A percentile compares a stretch with the other conserved stretches of the same genome.
Conservation (phyloP, 2,329 filamentous ascomycete genomes). For the Aspergillus fructus region DNA sequence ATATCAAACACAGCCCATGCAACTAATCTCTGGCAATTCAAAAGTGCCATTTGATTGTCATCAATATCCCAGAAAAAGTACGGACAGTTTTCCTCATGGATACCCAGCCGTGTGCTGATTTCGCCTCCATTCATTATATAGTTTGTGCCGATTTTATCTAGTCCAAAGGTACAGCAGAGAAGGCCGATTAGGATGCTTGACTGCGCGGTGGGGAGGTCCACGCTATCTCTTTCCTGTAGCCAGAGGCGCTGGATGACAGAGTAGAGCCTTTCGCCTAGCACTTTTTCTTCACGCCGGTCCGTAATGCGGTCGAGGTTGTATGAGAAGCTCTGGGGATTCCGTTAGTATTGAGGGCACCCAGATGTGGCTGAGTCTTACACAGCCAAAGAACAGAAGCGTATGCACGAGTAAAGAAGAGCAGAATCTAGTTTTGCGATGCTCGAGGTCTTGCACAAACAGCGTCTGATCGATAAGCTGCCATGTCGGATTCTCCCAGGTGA, state of each 20-base stretch:
- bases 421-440: constrained; percentile 14
- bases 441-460: constrained; percentile 21
- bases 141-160: constrained; percentile 23
- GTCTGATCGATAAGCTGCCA: constrained; percentile 25
- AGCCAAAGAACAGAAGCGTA: constrained; percentile 23
- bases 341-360: not conserved
- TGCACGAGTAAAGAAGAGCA: constrained; percentile 23
- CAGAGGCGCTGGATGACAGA: constrained; percentile 22
- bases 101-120: constrained; percentile 8
- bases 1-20: constrained; percentile 25
- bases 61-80: constrained; percentile 12
- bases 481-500: constrained; percentile 26
- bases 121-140: constrained; percentile 23
- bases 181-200: constrained; percentile 24
- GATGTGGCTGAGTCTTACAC: constrained; percentile 11
- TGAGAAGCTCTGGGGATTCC: constrained; percentile 19
- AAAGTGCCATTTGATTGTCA: constrained; percentile 4
- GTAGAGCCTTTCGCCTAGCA: constrained; percentile 21
- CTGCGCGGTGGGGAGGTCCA: constrained; percentile 19
- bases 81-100: constrained; percentile 11
- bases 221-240: constrained; percentile 15
- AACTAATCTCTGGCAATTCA: constrained; percentile 20
- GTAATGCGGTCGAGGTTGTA: constrained; percentile 23
- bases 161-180: constrained; percentile 25
- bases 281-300: constrained; percentile 24